Conservation (phyloP, 2,329 filamentous ascomycete genomes). For the Pseudogymnoascus destructans region DNA sequence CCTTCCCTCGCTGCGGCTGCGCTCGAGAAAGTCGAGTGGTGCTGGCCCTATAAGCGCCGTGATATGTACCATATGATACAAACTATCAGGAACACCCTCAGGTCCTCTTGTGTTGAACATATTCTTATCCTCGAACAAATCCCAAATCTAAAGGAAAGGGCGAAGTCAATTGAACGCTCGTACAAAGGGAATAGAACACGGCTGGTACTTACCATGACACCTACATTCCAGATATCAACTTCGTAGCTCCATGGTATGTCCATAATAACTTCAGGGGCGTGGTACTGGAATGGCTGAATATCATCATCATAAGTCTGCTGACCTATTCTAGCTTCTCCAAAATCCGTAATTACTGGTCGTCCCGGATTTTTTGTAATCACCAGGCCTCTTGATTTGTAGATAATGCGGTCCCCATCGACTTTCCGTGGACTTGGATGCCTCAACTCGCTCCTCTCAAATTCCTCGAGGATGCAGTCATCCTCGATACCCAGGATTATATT, state of each 20-base stretch:
- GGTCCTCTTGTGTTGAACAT: background rate
- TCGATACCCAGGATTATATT: conserved; percentile 26
- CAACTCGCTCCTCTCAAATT: conserved; percentile 19
- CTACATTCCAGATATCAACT: conserved; percentile 38
- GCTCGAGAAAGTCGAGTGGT: background rate
- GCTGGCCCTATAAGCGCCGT: background rate
- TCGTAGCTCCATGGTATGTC: conserved; percentile 29
- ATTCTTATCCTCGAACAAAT: background rate
- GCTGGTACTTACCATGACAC: conserved; percentile 31
- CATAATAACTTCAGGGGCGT: conserved; percentile 20
- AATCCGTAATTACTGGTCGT: conserved; percentile 24
- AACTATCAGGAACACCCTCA: background rate
- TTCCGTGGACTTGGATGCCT: conserved; percentile 23
- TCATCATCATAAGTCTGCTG: conserved; percentile 14
- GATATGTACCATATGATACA: background rate
- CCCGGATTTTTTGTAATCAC: conserved; percentile 17
- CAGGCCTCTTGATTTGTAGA: conserved; percentile 21
- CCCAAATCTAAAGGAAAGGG: background rate
- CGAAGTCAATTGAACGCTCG: background rate
- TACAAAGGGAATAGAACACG: background rate
- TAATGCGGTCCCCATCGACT: conserved; percentile 19
- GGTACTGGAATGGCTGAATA: conserved; percentile 19
- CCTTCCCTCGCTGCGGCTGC: background rate
- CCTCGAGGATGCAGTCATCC: conserved; percentile 22
- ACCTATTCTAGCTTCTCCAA: conserved; percentile 20